These are phyloP conservation scores for Oleoguttula mirabilis DNA, from an alignment of 495 filamentous ascomycete genomes.

Conservation along the genomic window DNA sequence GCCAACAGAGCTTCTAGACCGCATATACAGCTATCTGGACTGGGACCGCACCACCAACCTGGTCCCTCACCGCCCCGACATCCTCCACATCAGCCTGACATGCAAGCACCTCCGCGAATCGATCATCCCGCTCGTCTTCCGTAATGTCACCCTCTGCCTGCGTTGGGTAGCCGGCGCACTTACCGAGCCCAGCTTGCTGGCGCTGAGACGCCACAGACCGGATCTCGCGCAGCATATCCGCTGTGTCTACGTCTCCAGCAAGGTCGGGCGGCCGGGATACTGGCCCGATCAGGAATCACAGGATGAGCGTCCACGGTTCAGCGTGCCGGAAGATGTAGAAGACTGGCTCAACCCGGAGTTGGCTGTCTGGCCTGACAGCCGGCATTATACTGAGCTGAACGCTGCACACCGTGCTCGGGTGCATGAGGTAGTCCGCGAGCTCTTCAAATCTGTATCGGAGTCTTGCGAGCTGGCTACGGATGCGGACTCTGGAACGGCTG, in stretches of 20 bases:
- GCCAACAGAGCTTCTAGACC: constrained; percentile 12
- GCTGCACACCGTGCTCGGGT: background rate
- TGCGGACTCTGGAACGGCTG: background rate
- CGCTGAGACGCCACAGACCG: constrained; percentile 1
- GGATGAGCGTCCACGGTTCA: background rate
- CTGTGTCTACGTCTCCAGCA: constrained; percentile 1
- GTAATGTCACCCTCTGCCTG: constrained; percentile 7
- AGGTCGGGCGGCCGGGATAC: background rate
- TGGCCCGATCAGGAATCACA: background rate
- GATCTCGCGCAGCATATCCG: constrained; percentile 11
- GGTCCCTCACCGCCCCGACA: constrained; percentile 5
- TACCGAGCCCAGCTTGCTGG: constrained; percentile 5
- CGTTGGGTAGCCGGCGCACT: constrained; percentile 9
- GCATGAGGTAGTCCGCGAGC: background rate
- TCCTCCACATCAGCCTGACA: constrained; percentile 9
- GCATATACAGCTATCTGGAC: constrained; percentile 8
- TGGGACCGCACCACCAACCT: constrained; percentile 3
- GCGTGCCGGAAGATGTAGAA: background rate
- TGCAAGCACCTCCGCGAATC: constrained; percentile 8
- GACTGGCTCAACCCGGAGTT: constrained; percentile 1
- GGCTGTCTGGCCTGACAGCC: background rate
- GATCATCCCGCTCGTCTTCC: constrained; percentile 9
- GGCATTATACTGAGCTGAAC: background rate
- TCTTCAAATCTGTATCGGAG: background rate
- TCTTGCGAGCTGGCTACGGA: background rate